A percentile compares a stretch with the other conserved stretches of the same genome.
phyloP scores from a whole-genome alignment of 257 asterid genomes.

The Cinchona pubescens region DNA sequence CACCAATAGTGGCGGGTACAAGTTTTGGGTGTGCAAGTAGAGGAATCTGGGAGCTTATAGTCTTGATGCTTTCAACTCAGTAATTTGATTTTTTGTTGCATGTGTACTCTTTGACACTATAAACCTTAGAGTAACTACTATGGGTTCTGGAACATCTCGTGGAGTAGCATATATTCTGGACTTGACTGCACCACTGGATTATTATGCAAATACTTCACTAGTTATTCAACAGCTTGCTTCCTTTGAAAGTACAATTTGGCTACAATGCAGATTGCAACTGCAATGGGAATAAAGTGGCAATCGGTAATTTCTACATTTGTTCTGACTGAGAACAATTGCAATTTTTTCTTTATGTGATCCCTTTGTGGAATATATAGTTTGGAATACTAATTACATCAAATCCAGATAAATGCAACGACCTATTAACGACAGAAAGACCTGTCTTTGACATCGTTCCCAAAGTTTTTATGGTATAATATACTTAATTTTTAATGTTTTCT shows the following conservation, averaged over 20 bases:
- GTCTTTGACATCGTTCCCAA: not conserved
- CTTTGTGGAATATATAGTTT: no score
- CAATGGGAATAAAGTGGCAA: conserved; percentile 52
- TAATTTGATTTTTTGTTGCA: not conserved
- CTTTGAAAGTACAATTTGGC: conserved; percentile 69
- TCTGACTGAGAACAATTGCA: conserved; percentile 7
- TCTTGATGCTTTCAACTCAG: not conserved
- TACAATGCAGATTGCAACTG: conserved; percentile 63
- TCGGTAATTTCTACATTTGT: conserved; percentile 55
- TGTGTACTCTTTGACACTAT: conserved; percentile 27
- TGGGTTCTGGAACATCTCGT: conserved; percentile 68
- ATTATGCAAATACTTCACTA: conserved; percentile 19
- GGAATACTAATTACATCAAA: not conserved
- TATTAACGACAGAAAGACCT: not conserved
- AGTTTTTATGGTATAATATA: not conserved
- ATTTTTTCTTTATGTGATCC: not conserved
- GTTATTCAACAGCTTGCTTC: conserved; percentile 39
- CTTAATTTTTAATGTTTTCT: not conserved
- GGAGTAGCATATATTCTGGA: conserved; percentile 70
- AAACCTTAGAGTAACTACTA: conserved; percentile 65
- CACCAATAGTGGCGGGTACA: not conserved
- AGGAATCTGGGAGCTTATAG: not conserved
- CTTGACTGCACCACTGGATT: conserved; percentile 50
- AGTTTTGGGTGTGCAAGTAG: not conserved
- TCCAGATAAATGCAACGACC: not conserved